Conservation (phyloP, 495 filamentous ascomycete genomes). For the Bryoglossum gracile region DNA sequence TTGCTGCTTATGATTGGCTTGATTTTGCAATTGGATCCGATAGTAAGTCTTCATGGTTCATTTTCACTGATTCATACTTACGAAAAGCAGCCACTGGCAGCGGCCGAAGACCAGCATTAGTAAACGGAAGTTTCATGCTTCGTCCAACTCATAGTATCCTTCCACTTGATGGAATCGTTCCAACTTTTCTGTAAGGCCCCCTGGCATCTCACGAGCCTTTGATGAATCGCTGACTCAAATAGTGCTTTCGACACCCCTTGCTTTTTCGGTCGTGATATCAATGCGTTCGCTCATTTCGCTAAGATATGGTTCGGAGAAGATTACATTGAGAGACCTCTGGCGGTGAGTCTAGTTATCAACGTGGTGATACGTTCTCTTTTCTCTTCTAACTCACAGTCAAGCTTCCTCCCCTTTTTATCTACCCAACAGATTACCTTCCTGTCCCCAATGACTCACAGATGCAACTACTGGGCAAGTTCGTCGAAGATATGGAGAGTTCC, state of each 20-base stretch:
- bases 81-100: slow-evolving; percentile 6
- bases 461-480: not conserved
- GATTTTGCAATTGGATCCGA: slow-evolving; percentile 29
- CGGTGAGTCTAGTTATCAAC: not conserved
- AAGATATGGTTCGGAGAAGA: not conserved
- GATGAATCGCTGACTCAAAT: not conserved
- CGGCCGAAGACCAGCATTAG: slow-evolving; percentile 13
- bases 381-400: not conserved
- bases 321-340: not conserved
- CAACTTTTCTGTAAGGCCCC: not conserved
- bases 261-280: not conserved
- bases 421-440: not conserved
- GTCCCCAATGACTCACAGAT: not conserved
- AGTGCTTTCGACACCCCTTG: not conserved
- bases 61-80: not conserved
- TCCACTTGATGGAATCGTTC: not conserved
- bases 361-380: not conserved
- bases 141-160: slow-evolving; percentile 5
- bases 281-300: not conserved
- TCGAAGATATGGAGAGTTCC: not conserved
- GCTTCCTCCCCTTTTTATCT: not conserved
- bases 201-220: not conserved
- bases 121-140: slow-evolving; percentile 23
- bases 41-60: not conserved
- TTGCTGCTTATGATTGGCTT: slow-evolving; percentile 39